A percentile compares a stretch with the other conserved stretches of the same genome.
Conservation (phyloP, 768 basidiomycete species). For the Fistulinella prunicolor region DNA sequence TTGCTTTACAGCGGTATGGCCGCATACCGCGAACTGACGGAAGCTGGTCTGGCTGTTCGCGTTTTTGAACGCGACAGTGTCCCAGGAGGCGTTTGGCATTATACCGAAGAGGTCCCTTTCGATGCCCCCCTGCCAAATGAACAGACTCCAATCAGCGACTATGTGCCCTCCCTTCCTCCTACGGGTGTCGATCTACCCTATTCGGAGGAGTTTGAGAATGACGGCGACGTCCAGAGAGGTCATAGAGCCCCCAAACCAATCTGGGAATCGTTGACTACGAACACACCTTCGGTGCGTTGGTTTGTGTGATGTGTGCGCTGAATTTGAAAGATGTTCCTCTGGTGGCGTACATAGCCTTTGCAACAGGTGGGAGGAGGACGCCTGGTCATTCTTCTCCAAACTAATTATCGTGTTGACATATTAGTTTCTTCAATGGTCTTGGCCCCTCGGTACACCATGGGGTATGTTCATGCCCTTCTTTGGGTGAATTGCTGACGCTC, state of each 20-base stretch:
- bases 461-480: neutral
- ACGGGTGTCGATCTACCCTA: conserved; percentile 5
- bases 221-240: conserved; percentile 3
- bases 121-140: too few relatives aligned
- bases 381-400: too few relatives aligned
- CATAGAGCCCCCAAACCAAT: conserved; percentile 12
- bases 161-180: too few relatives aligned
- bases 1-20: too few relatives aligned
- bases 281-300: conserved; percentile 9
- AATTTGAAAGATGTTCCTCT: neutral
- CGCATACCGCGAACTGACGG: too few relatives aligned
- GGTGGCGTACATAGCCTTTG: neutral
- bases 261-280: conserved; percentile 16
- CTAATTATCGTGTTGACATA: neutral
- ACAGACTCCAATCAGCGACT: too few relatives aligned
- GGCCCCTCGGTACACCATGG: conserved; percentile 15
- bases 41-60: too few relatives aligned
- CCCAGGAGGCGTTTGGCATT: too few relatives aligned
- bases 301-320: neutral
- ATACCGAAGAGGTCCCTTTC: too few relatives aligned
- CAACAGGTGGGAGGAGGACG: neutral
- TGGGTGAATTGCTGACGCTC: neutral
- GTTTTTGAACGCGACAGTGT: too few relatives aligned
- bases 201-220: conserved; percentile 7
- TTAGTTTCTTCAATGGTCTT: conserved; percentile 16